Evolutionary conservation across 2,329 filamentous ascomycete species (phyloP), one percentile per base, ranked within the genome.

Genomic region (Pyrenophora graminea): DNA sequence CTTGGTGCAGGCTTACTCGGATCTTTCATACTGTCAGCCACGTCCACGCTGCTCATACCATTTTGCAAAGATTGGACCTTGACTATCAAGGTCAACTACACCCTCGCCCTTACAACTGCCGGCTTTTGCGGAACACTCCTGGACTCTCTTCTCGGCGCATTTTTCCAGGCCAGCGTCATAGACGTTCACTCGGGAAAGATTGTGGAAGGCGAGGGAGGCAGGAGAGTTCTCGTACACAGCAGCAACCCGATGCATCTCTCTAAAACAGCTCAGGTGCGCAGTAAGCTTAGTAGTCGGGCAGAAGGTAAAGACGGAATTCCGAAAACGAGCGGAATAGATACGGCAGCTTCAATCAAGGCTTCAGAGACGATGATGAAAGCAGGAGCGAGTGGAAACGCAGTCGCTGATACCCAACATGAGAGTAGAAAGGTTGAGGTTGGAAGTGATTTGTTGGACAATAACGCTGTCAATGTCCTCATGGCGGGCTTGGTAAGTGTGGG

Each of bases 401-500:
- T 69, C 6, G 69, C 71, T 17, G 70, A 71, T 52, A 53, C 53
- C 6, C 69, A 76, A 49, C 75, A 72, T 37, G 76, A 78, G 50
- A 79, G 76, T 34, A 63, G 77, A 56, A 83, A 83, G 63, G 78
- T 76, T 75, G 83, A 89, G 71, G 88, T 82, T 55, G 74, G 88
- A 79, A 61, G 79, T 76, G 83, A 96, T 69, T 71, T 95, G 55
- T 78, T 99, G 50, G 91, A 96, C 73, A 99, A 99, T 73, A 99
- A 99, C 72, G 89, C 90, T 47, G 91, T 99, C 63, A 99, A 99
- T 72, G 84, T 97, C 51, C 72, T 93, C 49, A 97, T 97, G 93
- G 92, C 93, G 0, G 80, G 84, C 12, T 79, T 80, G 4, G 92
- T 96, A 83, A 96, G 90, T 69, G 59, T 91, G 15, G 84, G 87